Percentiles rank a stretch among this genome's conserved stretches.
Evolutionary conservation across 257 asterid genomes (phyloP).

Genomic region (Galeopsis tetrahit): DNA sequence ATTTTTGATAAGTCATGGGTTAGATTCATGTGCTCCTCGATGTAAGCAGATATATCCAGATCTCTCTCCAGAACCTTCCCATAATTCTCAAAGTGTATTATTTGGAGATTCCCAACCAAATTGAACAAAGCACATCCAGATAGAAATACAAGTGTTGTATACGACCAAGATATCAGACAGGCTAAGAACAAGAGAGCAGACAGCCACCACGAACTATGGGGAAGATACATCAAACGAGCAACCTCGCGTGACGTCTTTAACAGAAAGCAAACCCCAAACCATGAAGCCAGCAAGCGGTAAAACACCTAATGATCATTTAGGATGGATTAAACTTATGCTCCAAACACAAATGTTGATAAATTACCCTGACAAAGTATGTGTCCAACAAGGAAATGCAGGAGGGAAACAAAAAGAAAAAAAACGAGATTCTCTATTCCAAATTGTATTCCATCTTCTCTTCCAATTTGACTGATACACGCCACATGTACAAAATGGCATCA

Average conservation of each 20-base stretch:
- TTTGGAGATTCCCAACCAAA: conserved; percentile 79
- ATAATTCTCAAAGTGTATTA: conserved; percentile 73
- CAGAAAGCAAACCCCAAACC: conserved; percentile 65
- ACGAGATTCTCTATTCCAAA: neutral
- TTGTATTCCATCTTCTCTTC: neutral
- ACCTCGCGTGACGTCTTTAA: conserved; percentile 72
- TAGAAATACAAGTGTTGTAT: conserved; percentile 66
- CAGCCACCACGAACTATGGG: conserved; percentile 57
- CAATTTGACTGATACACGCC: too few species aligned
- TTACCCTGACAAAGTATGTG: neutral
- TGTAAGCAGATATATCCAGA: conserved; percentile 72
- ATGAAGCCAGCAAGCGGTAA: conserved; percentile 56
- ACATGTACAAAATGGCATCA: too few species aligned
- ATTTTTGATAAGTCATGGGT: conserved; percentile 67
- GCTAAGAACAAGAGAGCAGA: conserved; percentile 46
- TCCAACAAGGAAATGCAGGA: neutral
- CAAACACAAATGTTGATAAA: conserved; percentile 7
- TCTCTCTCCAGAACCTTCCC: conserved; percentile 75
- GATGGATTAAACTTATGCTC: conserved; percentile 8
- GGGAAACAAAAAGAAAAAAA: neutral
- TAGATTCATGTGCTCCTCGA: conserved; percentile 78
- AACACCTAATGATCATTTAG: conserved; percentile 53
- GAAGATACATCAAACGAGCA: conserved; percentile 58
- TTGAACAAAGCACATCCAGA: conserved; percentile 72
- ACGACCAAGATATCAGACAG: conserved; percentile 73